A percentile compares a stretch with the other conserved stretches of the same genome.
Conservation (phyloP, 345 rosid genomes). For the Durio zibethinus region DNA sequence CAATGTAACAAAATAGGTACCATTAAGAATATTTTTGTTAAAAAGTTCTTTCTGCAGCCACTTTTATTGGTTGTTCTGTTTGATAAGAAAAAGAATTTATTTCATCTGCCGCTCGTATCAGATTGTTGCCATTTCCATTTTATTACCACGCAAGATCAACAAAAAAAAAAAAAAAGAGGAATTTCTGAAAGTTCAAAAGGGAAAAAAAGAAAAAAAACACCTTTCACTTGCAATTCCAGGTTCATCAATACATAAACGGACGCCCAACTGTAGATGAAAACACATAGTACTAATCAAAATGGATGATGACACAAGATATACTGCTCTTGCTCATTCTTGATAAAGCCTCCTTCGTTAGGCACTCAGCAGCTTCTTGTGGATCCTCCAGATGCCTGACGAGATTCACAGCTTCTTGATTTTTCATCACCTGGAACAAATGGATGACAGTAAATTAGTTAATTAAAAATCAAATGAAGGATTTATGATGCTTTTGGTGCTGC, state of each 20-base stretch:
- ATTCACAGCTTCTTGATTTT: slow-evolving; percentile 66
- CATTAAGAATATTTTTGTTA: background rate
- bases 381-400: slow-evolving; percentile 56
- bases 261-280: background rate
- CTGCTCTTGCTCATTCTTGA: slow-evolving; percentile 54
- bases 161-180: background rate
- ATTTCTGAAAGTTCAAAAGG: background rate
- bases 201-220: no score
- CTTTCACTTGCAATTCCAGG: background rate
- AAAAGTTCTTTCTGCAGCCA: slow-evolving; percentile 22
- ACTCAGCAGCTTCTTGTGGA: slow-evolving; percentile 68
- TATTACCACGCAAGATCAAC: background rate
- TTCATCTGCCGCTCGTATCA: background rate
- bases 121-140: background rate
- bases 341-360: slow-evolving; percentile 62
- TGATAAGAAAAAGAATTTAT: background rate
- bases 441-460: background rate
- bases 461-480: background rate
- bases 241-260: background rate
- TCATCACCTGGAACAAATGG: slow-evolving; percentile 53
- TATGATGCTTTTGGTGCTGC: no score
- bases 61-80: background rate
- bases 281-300: slow-evolving; percentile 34
- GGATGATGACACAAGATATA: slow-evolving; percentile 55
- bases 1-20: background rate